Evolutionary conservation across 495 filamentous ascomycete genomes (phyloP).

Genomic region (Hyaloscypha variabilis): DNA sequence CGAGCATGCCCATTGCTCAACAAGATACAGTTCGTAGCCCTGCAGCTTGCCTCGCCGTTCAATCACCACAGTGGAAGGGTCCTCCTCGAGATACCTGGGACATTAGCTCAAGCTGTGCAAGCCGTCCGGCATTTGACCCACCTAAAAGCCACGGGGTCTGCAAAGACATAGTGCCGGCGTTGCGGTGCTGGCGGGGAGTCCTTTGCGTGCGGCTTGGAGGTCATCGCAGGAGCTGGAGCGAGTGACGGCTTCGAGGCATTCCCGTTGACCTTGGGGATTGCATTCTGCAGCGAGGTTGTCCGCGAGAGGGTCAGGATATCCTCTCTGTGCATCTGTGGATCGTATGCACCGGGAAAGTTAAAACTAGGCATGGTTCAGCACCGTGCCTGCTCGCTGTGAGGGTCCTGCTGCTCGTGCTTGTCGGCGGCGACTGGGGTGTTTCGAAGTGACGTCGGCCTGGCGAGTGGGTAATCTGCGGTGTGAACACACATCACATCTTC

Average conservation of each 20-base stretch:
- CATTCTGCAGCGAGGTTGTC: slow-evolving; percentile 24
- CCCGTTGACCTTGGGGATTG: slow-evolving; percentile 13
- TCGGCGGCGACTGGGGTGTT: background rate
- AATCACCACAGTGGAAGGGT: slow-evolving; percentile 74
- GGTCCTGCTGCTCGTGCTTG: background rate
- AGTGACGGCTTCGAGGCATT: slow-evolving; percentile 4
- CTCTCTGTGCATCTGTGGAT: slow-evolving; percentile 30
- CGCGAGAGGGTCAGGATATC: slow-evolving; percentile 26
- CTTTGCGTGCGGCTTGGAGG: slow-evolving; percentile 6
- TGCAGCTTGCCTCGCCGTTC: slow-evolving; percentile 66
- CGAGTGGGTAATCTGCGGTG: slow-evolving; percentile 1
- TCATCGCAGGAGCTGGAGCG: slow-evolving; percentile 4
- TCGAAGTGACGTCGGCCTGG: slow-evolving; percentile 22
- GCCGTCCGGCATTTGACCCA: slow-evolving; percentile 27
- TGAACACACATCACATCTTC: too few species aligned
- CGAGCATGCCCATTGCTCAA: slow-evolving; percentile 98
- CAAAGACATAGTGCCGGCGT: slow-evolving; percentile 62
- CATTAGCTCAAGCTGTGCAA: background rate
- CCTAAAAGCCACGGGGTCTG: slow-evolving; percentile 74
- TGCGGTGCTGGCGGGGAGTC: slow-evolving; percentile 20
- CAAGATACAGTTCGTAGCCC: slow-evolving; percentile 92
- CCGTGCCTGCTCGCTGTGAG: background rate
- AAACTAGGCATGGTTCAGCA: slow-evolving; percentile 26
- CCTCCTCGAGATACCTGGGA: slow-evolving; percentile 81
- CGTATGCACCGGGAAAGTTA: slow-evolving; percentile 26